These are phyloP conservation scores for Logfia minima DNA, from an alignment of 129 eudicot genomes.

Conservation along the genomic window DNA sequence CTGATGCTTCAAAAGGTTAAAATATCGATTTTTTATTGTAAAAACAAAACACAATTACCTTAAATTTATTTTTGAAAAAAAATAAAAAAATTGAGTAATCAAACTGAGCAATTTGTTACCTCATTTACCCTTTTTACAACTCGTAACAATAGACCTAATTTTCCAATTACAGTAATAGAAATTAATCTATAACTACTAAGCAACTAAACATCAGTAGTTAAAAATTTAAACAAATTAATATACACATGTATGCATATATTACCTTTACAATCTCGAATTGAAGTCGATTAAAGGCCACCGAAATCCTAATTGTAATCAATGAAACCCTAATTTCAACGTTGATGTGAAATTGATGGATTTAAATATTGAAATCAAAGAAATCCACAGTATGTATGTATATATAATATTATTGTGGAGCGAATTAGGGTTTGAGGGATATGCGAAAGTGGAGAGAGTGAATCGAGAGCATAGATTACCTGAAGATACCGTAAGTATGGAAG, in stretches of 20 bases:
- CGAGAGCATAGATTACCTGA: conserved; percentile 14
- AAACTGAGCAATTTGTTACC: neutral
- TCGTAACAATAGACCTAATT: neutral
- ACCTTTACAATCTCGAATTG: conserved; percentile 17
- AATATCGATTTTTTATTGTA: neutral
- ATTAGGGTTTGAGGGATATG: conserved; percentile 32
- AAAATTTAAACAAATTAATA: too few species aligned
- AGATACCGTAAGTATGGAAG: neutral
- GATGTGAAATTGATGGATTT: neutral
- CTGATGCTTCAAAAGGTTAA: neutral
- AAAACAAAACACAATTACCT: neutral
- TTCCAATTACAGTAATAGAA: neutral
- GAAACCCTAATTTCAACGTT: conserved; percentile 14
- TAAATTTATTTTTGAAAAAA: too few species aligned
- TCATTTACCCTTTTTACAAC: neutral
- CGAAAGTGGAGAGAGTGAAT: conserved; percentile 29
- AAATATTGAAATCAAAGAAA: conserved; percentile 4
- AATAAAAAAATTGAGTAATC: too few species aligned
- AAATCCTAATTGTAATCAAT: neutral
- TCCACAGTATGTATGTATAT: neutral
- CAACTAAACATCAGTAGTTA: neutral
- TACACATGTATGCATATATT: neutral
- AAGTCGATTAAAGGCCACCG: neutral
- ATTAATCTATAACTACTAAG: neutral
- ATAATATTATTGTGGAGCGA: conserved; percentile 10